Conservation (phyloP, 148 eudicot species). For the Rhododendron griersonianum region DNA sequence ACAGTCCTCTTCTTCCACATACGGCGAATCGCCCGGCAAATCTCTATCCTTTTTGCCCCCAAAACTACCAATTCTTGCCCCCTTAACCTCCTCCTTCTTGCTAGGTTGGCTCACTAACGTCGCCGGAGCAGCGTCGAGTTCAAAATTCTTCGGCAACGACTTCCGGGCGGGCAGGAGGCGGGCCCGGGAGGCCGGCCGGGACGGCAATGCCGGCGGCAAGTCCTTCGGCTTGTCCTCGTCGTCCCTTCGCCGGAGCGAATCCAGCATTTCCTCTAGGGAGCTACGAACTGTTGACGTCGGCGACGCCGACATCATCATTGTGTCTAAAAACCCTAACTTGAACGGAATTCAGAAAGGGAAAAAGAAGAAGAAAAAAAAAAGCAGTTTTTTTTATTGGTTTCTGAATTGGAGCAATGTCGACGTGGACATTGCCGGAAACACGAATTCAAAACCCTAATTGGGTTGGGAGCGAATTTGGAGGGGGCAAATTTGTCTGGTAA, state of each 20-base stretch:
- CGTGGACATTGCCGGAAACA: constrained; percentile 2
- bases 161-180: constrained; percentile 53
- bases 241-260: constrained; percentile 52
- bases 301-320: constrained; percentile 45
- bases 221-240: constrained; percentile 50
- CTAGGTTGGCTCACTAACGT: background rate
- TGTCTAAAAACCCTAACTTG: background rate
- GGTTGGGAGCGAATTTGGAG: background rate
- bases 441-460: background rate
- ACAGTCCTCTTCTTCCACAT: constrained; percentile 29
- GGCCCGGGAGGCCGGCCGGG: constrained; percentile 65
- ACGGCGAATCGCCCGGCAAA: constrained; percentile 52
- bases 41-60: constrained; percentile 51
- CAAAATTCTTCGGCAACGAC: constrained; percentile 47
- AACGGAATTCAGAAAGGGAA: background rate
- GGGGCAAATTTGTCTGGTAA: background rate
- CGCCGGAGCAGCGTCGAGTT: constrained; percentile 9
- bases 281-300: constrained; percentile 48
- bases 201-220: constrained; percentile 78
- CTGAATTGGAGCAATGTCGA: background rate
- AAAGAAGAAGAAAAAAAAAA: background rate
- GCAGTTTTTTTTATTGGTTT: background rate
- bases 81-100: constrained; percentile 12
- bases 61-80: constrained; percentile 38
- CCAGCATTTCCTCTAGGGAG: constrained; percentile 89